Percentiles rank a stretch among this genome's conserved stretches.
Conservation (phyloP, 108 stramenopile genomes). For the Nannochloropsis gaditana region DNA sequence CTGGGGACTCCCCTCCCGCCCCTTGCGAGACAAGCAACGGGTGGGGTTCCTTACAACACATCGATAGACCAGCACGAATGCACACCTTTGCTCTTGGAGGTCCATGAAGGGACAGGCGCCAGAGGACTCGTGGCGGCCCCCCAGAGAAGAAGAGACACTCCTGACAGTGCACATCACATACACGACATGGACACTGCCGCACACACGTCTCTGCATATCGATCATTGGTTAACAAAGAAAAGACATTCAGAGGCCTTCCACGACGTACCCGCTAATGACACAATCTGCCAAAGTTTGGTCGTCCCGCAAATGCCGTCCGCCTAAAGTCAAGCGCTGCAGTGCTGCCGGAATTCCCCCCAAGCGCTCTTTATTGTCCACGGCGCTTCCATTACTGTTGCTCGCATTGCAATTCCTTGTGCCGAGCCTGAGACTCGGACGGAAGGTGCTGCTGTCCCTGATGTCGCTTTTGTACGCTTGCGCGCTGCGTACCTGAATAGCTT, state of each 20-base stretch:
- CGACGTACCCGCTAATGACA: conserved; percentile 33
- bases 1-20: no score
- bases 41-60: neutral
- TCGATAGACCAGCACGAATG: neutral
- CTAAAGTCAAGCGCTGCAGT: conserved; percentile 40
- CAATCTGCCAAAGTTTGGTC: neutral
- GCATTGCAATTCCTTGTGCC: neutral
- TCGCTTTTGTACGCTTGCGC: neutral
- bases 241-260: neutral
- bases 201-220: no score
- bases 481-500: neutral
- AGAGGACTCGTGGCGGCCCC: neutral
- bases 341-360: conserved; percentile 30
- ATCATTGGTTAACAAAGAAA: no score
- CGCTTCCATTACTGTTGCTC: neutral
- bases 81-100: neutral
- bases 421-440: neutral
- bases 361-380: neutral
- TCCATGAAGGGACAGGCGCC: conserved; percentile 14
- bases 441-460: neutral
- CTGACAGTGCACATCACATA: neutral
- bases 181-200: no score
- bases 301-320: conserved; percentile 28
- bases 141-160: neutral
- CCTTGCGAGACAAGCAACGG: no score